Base-by-base conservation (phyloP, 139 green algal species). In the Chlamydomonas urium region DNA sequence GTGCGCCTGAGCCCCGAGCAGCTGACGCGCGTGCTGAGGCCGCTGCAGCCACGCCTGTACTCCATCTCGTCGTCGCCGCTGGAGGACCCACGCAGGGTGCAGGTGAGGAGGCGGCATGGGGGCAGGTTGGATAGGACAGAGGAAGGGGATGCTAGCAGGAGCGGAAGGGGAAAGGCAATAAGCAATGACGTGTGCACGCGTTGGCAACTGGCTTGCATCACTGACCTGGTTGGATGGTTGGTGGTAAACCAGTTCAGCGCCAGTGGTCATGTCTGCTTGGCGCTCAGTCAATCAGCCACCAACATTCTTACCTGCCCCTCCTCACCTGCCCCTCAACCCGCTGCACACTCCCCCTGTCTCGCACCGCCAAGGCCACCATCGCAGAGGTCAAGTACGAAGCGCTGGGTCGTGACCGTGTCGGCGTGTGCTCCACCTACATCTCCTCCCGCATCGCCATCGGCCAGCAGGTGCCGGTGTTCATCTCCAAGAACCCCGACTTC, bases 21-120 rank as follows among this genome's bases (percentile, higher is more conserved):
- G 78, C 57, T 87, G 56, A 69, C 86, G 61, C 38, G 56, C 3
- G 47, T 67, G 38, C 81, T 97, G 78, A 79, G 91, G 29, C 88
- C 83, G 57, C 86, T 97, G 73, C 85, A 90, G 80, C 91, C 92
- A 0, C 85, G 92, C 10, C 87, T 97, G 26, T 97, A 97, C 82
- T 91, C 81, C 58, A 97, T 97, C 66, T 93, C 85, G 4, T 89
- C 77, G 2, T 89, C 81, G 3, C 76, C 74, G 3, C 47, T 76
- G 28, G 80, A 83, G 53, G 47, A 36, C 45, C 10, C 42, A 0
- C 3, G 24, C 3, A 62, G 47, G 2, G 69, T 88, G 33, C 79
- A 85, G 69, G 73, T 75, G 35, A 74, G 53, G 21, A 14, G 86
- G 8, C 45, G 42, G 42, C n/a, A n/a, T n/a, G n/a, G n/a, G n/a